Percentiles rank a stretch among this genome's conserved stretches.
Evolutionary conservation across 768 basidiomycete genomes (phyloP).

Genomic region (Thelephora ganbajun): DNA sequence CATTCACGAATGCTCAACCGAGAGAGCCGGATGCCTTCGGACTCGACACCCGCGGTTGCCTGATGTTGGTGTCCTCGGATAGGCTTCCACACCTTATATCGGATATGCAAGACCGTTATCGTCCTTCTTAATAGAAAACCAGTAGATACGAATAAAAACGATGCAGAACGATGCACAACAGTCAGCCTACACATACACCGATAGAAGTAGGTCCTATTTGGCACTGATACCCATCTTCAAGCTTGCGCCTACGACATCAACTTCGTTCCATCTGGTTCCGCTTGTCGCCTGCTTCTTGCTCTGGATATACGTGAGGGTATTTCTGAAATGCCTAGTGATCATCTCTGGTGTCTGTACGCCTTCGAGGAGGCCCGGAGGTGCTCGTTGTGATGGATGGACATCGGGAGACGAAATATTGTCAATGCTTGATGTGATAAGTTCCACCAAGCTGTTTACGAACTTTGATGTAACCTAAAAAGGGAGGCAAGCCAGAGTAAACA

Average conservation of each 20-base stretch:
- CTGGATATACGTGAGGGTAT: constrained; percentile 76
- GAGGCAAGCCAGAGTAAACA: background rate
- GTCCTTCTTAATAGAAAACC: constrained; percentile 10
- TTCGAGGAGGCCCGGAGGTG: constrained; percentile 81
- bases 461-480: constrained; percentile 70
- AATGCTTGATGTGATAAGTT: constrained; percentile 88
- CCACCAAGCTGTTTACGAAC: constrained; percentile 92
- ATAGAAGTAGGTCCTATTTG: background rate
- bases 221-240: constrained; percentile 72
- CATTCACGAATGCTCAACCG: constrained; percentile 36
- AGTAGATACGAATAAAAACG: background rate
- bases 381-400: constrained; percentile 78
- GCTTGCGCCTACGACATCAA: constrained; percentile 77
- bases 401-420: constrained; percentile 83
- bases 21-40: constrained; percentile 59
- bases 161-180: background rate
- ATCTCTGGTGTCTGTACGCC: constrained; percentile 88
- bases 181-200: background rate
- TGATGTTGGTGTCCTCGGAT: constrained; percentile 44
- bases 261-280: constrained; percentile 62
- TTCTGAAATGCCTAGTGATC: constrained; percentile 88
- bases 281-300: constrained; percentile 52
- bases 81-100: constrained; percentile 27
- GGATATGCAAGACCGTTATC: constrained; percentile 12
- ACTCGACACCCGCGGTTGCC: constrained; percentile 49